Evolutionary conservation across 495 filamentous ascomycete genomes (phyloP).

Genomic region (Trichoderma reesei): DNA sequence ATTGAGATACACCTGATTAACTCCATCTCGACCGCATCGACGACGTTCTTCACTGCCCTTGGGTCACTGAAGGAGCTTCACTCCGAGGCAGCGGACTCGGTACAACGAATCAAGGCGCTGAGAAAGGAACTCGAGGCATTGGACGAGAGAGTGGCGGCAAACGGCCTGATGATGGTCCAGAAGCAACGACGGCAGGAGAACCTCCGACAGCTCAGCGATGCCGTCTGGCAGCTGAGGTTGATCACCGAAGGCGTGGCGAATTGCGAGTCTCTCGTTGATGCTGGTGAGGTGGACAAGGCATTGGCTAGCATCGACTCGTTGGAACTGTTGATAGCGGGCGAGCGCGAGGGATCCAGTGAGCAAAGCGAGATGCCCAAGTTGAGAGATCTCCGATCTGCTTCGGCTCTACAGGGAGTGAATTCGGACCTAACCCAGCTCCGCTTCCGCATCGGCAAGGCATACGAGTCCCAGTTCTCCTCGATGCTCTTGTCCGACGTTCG

Average conservation of each 20-base stretch:
- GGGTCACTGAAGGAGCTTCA: conserved; percentile 86
- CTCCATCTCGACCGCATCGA: conserved; percentile 88
- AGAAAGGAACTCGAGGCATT: conserved; percentile 69
- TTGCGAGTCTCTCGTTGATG: conserved; percentile 74
- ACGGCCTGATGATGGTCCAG: conserved; percentile 76
- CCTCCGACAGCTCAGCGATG: conserved; percentile 67
- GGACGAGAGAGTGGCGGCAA: conserved; percentile 79
- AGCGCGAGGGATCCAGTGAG: conserved; percentile 23
- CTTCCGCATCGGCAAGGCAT: conserved; percentile 73
- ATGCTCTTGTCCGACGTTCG: conserved; percentile 71
- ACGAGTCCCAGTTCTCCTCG: conserved; percentile 71
- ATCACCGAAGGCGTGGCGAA: conserved; percentile 65
- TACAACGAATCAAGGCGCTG: conserved; percentile 72
- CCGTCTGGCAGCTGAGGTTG: conserved; percentile 70
- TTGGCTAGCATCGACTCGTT: conserved; percentile 64
- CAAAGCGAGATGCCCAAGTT: conserved; percentile 20
- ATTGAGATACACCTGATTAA: conserved; percentile 96
- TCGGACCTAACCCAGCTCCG: conserved; percentile 66
- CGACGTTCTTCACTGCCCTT: conserved; percentile 91
- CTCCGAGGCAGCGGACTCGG: conserved; percentile 84
- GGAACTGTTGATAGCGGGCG: conserved; percentile 69
- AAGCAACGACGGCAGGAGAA: conserved; percentile 77
- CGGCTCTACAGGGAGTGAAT: conserved; percentile 70
- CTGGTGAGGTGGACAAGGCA: conserved; percentile 69
- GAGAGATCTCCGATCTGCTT: conserved; percentile 67